A percentile compares a stretch with the other conserved stretches of the same genome.
Conservation (phyloP, 495 filamentous ascomycete genomes). For the Penicilliopsis zonata region DNA sequence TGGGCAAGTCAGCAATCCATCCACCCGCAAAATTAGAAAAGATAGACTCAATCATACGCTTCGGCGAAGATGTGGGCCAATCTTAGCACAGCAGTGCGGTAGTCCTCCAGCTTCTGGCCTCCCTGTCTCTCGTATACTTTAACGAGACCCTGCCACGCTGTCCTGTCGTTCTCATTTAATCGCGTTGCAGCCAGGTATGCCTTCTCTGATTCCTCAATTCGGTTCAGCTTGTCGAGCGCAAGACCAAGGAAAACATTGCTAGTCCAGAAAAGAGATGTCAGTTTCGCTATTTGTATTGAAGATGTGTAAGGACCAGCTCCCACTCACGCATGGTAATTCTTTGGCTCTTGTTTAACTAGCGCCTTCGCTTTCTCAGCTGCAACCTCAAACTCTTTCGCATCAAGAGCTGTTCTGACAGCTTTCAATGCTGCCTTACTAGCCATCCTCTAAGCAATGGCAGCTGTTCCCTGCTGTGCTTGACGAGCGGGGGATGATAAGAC, state of each 20-base stretch:
- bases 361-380: conserved; percentile 55
- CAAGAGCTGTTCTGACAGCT: conserved; percentile 66
- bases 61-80: conserved; percentile 66
- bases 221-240: conserved; percentile 61
- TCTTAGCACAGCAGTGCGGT: conserved; percentile 56
- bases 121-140: conserved; percentile 72
- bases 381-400: conserved; percentile 65
- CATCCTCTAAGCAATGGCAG: conserved; percentile 21
- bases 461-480: neutral
- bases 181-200: conserved; percentile 66
- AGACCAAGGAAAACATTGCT: conserved; percentile 76
- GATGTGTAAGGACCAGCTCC: conserved; percentile 3
- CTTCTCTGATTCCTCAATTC: conserved; percentile 55
- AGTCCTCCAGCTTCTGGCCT: conserved; percentile 53
- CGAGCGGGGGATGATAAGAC: neutral
- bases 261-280: conserved; percentile 5
- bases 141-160: conserved; percentile 87
- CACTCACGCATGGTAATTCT: conserved; percentile 71
- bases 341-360: conserved; percentile 56
- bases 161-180: conserved; percentile 46
- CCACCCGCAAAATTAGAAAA: neutral
- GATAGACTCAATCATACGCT: conserved; percentile 32
- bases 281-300: conserved; percentile 3
- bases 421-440: conserved; percentile 72
- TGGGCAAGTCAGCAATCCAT: conserved; percentile 4